Evolutionary conservation across 2,329 filamentous ascomycete genomes (phyloP), one percentile per base, ranked within the genome.

Genomic region (Cordyceps militaris): DNA sequence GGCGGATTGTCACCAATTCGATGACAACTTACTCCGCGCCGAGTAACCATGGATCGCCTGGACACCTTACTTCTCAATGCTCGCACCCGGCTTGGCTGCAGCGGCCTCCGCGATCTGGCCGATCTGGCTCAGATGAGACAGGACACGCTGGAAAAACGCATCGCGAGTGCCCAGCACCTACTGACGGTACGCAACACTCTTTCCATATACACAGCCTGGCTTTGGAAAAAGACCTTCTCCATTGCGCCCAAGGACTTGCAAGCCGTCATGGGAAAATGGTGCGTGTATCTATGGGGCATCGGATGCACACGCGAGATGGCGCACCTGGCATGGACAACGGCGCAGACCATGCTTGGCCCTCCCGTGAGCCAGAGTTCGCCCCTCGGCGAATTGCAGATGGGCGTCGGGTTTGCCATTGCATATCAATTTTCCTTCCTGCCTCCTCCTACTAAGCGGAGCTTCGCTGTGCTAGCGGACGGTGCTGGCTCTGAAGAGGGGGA

Each of bases 181-280:
- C 62, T 69, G 13, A 34, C 59, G 1, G 2, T 36, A 6, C n/a
- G 21, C 9, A 63, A 54, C 44, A 61, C 64, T n/a, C 62, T 61
- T 1, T 64, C 63, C 6, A 63, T 70, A 30, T 69, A 65, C 40
- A 59, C 62, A 9, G 53, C 59, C 3, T 71, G 70, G 70, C 61
- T 71, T 8, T 55, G 62, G n/a, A 61, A 64, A n/a, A 62, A 63
- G 23, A 51, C 49, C 6, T 57, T 34, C n/a, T 43, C 26, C 14
- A 34, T 51, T 4, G 13, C 36, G 10, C 46, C 55, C n/a, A 34
- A 57, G 2, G 28, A 57, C 13, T 16, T 57, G 26, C 13, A 43
- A 14, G 13, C 14, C 7, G 13, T 50, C 26, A 44, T 57, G 21
- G 55, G 51, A 3, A 57, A 57, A 36, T 57, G 55, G 55, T 57